Conservation (phyloP, 371 early-diverging fungal genomes). For the Zychaea mexicana region DNA sequence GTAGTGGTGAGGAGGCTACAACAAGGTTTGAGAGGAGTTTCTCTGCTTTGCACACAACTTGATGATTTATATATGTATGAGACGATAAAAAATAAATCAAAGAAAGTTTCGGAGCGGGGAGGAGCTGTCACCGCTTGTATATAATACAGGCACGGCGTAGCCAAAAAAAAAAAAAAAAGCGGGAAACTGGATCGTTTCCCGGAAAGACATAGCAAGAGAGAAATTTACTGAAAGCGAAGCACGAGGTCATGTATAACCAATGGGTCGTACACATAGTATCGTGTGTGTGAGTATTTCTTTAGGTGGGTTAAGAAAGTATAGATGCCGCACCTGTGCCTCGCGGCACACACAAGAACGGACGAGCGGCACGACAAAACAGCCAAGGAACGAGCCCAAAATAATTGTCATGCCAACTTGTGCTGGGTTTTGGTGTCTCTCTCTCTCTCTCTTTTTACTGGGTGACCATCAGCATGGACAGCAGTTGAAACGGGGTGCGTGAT, state of each 20-base stretch:
- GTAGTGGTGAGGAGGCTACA: too few species aligned
- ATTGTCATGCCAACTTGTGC: neutral
- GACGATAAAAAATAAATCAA: too few species aligned
- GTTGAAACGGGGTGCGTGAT: too few species aligned
- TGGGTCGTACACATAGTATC: neutral
- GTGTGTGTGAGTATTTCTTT: neutral
- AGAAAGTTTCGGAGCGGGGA: too few species aligned
- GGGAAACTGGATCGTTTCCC: neutral
- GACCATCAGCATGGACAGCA: too few species aligned
- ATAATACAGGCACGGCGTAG: too few species aligned
- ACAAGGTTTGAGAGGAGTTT: too few species aligned
- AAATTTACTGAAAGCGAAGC: neutral
- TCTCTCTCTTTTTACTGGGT: neutral
- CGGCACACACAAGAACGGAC: neutral
- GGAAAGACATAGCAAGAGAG: neutral
- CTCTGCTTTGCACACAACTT: too few species aligned
- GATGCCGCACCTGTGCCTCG: constrained; percentile 4
- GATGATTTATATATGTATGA: too few species aligned
- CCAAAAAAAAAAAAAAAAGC: neutral
- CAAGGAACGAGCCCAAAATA: neutral
- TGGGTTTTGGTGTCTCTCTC: too few species aligned
- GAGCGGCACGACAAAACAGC: neutral
- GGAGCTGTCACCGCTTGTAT: too few species aligned
- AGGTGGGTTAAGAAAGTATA: neutral
- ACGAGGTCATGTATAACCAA: constrained; percentile 7